Evolutionary conservation across 225 moss, liverwort and hornwort genomes (phyloP).

Genomic region (Pseudisothecium myosuroides): DNA sequence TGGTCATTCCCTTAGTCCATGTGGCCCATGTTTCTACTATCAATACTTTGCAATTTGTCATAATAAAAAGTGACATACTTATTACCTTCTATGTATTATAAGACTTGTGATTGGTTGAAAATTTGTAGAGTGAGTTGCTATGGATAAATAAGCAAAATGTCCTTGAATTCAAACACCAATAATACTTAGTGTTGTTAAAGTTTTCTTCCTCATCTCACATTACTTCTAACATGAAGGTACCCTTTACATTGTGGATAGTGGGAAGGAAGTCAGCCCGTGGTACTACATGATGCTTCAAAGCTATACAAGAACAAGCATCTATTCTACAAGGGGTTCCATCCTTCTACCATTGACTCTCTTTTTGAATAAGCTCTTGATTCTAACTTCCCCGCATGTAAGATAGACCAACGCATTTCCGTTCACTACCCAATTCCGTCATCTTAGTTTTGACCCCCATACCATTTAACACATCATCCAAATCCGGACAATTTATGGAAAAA

Average conservation of each 20-base stretch:
- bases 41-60: background rate
- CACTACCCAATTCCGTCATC: background rate
- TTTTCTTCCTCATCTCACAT: background rate
- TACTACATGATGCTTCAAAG: background rate
- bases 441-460: background rate
- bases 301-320: background rate
- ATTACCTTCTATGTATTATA: background rate
- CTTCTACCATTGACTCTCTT: rapidly evolving
- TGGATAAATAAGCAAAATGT: background rate
- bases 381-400: background rate
- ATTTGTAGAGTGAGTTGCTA: background rate
- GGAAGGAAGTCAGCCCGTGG: rapidly evolving
- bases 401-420: background rate
- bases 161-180: background rate
- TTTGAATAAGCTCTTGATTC: background rate
- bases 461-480: background rate
- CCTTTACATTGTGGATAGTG: background rate
- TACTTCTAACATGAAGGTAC: background rate
- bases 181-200: background rate
- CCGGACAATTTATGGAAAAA: rapidly evolving
- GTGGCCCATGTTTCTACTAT: background rate
- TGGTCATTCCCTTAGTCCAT: rapidly evolving
- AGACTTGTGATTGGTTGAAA: background rate
- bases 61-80: background rate
- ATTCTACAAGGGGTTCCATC: background rate